phyloP scores from a whole-genome alignment of 148 eudicot species.

The Chenopodium quinoa region DNA sequence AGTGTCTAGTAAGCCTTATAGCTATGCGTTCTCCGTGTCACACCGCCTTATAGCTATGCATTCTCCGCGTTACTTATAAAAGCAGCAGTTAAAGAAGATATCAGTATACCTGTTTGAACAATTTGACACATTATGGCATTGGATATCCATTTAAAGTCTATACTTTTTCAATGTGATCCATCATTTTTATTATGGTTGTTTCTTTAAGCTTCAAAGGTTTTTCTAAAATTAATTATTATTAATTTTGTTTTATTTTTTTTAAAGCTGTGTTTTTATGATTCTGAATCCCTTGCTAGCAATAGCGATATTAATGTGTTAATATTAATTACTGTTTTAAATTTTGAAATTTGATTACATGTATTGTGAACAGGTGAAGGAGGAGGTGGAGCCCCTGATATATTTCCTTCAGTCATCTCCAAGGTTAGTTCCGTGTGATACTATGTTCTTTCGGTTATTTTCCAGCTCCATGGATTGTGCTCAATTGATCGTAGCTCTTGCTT shows the following conservation, averaged over 20 bases:
- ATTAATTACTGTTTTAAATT: neutral
- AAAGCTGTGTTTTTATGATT: neutral
- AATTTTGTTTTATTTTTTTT: no score
- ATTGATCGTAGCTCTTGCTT: neutral
- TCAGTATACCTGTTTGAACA: no score
- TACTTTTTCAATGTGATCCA: neutral
- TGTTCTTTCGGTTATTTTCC: neutral
- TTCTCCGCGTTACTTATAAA: neutral
- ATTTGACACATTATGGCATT: neutral
- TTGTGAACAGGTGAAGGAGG: constrained; percentile 60
- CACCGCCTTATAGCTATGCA: neutral
- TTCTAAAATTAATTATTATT: neutral
- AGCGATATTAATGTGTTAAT: neutral
- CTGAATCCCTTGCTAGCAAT: neutral
- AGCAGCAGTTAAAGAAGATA: neutral
- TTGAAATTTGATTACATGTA: neutral
- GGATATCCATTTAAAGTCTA: neutral
- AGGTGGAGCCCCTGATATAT: constrained; percentile 39
- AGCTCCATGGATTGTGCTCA: neutral
- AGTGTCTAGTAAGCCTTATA: neutral
- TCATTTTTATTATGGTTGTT: neutral
- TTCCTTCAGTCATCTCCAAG: constrained; percentile 40
- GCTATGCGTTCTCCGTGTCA: neutral
- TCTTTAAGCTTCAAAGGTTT: neutral
- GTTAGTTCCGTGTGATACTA: constrained; percentile 34